These are phyloP conservation scores for Russula earlei DNA, from an alignment of 768 basidiomycete genomes.

Conservation along the genomic window DNA sequence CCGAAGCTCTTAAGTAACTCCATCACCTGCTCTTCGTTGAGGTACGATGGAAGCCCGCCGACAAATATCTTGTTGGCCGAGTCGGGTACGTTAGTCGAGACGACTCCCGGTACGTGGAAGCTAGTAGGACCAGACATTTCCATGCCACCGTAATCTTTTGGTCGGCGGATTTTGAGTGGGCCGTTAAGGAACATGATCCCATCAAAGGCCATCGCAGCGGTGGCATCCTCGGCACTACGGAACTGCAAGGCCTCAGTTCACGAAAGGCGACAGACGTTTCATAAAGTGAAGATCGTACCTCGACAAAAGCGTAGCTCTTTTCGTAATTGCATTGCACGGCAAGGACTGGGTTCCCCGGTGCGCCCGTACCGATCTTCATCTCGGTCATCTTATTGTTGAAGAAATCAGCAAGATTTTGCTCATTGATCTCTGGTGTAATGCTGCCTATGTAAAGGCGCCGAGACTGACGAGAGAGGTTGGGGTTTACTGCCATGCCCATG, in stretches of 20 bases:
- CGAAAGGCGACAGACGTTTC: slow-evolving; percentile 10
- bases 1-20: slow-evolving; percentile 96
- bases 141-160: slow-evolving; percentile 92
- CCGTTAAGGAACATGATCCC: slow-evolving; percentile 93
- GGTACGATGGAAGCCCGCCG: slow-evolving; percentile 88
- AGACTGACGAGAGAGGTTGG: slow-evolving; percentile 86
- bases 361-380: slow-evolving; percentile 77
- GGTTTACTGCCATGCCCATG: slow-evolving; percentile 79
- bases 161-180: slow-evolving; percentile 94
- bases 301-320: slow-evolving; percentile 98
- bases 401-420: slow-evolving; percentile 84
- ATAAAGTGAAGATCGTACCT: slow-evolving; percentile 51
- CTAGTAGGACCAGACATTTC: slow-evolving; percentile 38
- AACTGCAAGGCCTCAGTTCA: slow-evolving; percentile 45
- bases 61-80: slow-evolving; percentile 98
- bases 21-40: slow-evolving; percentile 98
- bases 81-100: slow-evolving; percentile 95
- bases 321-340: slow-evolving; percentile 96
- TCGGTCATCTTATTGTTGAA: slow-evolving; percentile 96
- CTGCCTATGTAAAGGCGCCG: slow-evolving; percentile 95
- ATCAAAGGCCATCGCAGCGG: slow-evolving; percentile 94
- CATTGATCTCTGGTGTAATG: slow-evolving; percentile 90
- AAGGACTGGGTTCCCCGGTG: slow-evolving; percentile 82
- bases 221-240: slow-evolving; percentile 93
- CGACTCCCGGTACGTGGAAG: slow-evolving; percentile 85